Evolutionary conservation across 2,329 filamentous ascomycete species (phyloP).

Genomic region (Eurotiales sp.): DNA sequence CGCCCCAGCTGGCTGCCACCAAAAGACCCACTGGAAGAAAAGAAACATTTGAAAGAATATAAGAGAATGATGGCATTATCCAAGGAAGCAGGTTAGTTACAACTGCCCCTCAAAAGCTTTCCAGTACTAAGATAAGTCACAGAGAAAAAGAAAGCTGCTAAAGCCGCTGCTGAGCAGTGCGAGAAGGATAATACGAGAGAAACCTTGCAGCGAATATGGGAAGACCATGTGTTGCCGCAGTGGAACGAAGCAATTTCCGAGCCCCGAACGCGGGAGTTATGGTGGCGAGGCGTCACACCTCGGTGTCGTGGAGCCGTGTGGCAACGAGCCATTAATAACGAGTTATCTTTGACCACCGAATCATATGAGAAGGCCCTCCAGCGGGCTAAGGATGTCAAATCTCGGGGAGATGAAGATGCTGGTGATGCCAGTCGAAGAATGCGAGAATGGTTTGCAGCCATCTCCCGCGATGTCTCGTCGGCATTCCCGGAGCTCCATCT

Average conservation of each 20-base stretch:
- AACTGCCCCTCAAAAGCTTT: background rate
- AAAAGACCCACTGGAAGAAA: constrained; percentile 82
- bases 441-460: constrained; percentile 52
- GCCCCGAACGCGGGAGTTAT: constrained; percentile 56
- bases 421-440: constrained; percentile 42
- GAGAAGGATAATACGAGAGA: constrained; percentile 51
- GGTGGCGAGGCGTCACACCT: constrained; percentile 61
- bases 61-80: constrained; percentile 63
- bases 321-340: constrained; percentile 59
- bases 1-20: constrained; percentile 66
- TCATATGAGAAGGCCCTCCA: constrained; percentile 57
- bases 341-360: constrained; percentile 53
- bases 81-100: constrained; percentile 51
- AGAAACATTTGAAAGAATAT: constrained; percentile 73
- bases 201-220: constrained; percentile 58
- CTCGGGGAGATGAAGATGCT: constrained; percentile 40
- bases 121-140: constrained; percentile 4
- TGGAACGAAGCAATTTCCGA: constrained; percentile 55
- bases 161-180: constrained; percentile 45
- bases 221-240: constrained; percentile 57
- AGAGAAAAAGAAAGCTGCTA: constrained; percentile 50
- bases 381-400: constrained; percentile 49
- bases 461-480: constrained; percentile 50
- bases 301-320: constrained; percentile 56
- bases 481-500: constrained; percentile 58